A percentile compares a stretch with the other conserved stretches of the same genome.
Conservation (phyloP, 1,139 yeast genomes). For the Komagataea norvegica region DNA sequence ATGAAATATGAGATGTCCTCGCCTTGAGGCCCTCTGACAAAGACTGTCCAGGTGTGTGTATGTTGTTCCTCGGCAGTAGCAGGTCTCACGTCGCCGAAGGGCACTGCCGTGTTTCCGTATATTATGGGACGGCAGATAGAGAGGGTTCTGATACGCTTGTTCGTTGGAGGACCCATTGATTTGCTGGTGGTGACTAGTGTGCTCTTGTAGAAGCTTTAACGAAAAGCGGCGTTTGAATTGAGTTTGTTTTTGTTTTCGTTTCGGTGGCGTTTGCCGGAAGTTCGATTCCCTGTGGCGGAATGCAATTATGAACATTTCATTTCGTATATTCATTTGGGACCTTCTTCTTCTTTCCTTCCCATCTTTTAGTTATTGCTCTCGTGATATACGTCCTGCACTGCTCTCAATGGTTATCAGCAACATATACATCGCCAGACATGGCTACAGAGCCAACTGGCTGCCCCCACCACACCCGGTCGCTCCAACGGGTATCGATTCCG, state of each 20-base stretch:
- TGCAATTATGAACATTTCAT: too few relatives aligned
- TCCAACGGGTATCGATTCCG: conserved; percentile 80
- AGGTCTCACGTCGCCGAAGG: conserved; percentile 59
- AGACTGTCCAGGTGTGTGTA: conserved; percentile 95
- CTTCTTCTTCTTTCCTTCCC: neutral
- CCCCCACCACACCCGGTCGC: conserved; percentile 70
- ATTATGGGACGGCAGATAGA: conserved; percentile 80
- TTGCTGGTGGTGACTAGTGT: too few relatives aligned
- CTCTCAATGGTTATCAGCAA: conserved; percentile 27
- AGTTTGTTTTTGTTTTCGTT: neutral
- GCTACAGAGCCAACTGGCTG: conserved; percentile 77
- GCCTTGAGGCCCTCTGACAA: conserved; percentile 76
- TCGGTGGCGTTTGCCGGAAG: too few relatives aligned
- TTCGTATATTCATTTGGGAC: too few relatives aligned
- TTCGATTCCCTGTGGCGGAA: too few relatives aligned
- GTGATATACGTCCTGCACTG: neutral
- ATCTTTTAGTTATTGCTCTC: neutral
- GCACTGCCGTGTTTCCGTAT: conserved; percentile 83
- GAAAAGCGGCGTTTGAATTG: neutral
- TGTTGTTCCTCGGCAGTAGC: conserved; percentile 81
- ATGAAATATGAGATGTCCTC: conserved; percentile 80
- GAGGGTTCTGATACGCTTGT: conserved; percentile 45
- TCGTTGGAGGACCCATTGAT: conserved; percentile 18
- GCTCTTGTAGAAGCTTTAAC: too few relatives aligned
- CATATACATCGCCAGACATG: conserved; percentile 51